phyloP scores from a whole-genome alignment of 2,329 filamentous ascomycete genomes.

The Capronia epimyces region DNA sequence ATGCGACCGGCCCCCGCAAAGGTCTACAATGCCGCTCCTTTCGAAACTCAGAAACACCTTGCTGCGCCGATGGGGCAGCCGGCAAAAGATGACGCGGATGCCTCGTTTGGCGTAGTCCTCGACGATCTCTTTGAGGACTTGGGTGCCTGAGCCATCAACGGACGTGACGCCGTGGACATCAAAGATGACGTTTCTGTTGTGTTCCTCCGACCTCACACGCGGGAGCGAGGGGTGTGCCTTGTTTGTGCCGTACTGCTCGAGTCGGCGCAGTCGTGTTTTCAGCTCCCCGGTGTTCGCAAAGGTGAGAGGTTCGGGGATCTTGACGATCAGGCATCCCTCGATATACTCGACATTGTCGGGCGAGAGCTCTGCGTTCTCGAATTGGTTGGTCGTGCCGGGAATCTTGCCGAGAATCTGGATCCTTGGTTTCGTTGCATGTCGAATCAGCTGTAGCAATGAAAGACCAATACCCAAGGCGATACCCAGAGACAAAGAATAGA shows the following conservation, averaged over 20 bases:
- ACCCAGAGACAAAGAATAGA: slow-evolving; percentile 88
- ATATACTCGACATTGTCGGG: slow-evolving; percentile 75
- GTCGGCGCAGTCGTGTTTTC: slow-evolving; percentile 71
- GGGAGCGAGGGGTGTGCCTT: slow-evolving; percentile 82
- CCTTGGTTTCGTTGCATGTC: slow-evolving; percentile 81
- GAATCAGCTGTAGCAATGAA: slow-evolving; percentile 81
- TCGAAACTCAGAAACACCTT: slow-evolving; percentile 68
- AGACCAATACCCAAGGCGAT: slow-evolving; percentile 92
- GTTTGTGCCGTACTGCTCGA: slow-evolving; percentile 86
- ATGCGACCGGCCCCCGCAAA: slow-evolving; percentile 69
- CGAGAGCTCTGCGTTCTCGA: slow-evolving; percentile 75
- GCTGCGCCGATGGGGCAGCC: slow-evolving; percentile 46
- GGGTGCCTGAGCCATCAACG: slow-evolving; percentile 86
- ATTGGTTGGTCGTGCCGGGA: slow-evolving; percentile 67
- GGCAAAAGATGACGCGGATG: slow-evolving; percentile 55
- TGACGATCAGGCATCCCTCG: slow-evolving; percentile 89
- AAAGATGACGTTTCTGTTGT: slow-evolving; percentile 89
- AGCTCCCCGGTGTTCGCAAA: slow-evolving; percentile 95
- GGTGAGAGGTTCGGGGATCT: slow-evolving; percentile 92
- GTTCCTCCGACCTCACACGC: slow-evolving; percentile 66
- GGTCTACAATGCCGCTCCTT: slow-evolving; percentile 75
- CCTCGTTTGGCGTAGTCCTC: slow-evolving; percentile 68
- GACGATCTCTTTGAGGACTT: slow-evolving; percentile 88
- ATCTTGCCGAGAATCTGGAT: slow-evolving; percentile 94
- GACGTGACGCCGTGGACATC: slow-evolving; percentile 96